Conservation (phyloP, 192 early-diverging fungal genomes). For the Coemansia sp. region DNA sequence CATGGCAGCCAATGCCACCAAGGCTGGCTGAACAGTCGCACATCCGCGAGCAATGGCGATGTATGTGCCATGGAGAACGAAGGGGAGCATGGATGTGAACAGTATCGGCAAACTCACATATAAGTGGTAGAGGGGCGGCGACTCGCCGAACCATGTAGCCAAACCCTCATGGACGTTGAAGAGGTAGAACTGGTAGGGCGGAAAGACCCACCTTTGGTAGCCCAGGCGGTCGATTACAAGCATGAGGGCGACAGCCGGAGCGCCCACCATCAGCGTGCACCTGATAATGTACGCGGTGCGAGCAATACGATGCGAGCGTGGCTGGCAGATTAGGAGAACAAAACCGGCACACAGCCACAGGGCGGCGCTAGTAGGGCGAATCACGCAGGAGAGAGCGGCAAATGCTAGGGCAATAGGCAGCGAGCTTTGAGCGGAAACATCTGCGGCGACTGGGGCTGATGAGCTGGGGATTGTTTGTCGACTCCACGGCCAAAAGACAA, state of each 20-base stretch:
- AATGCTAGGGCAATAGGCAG: conserved; percentile 60
- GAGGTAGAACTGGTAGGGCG: conserved; percentile 77
- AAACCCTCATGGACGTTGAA: conserved; percentile 84
- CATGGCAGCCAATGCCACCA: conserved; percentile 57
- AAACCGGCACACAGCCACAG: conserved; percentile 83
- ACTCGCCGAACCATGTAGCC: conserved; percentile 89
- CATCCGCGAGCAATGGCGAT: conserved; percentile 5
- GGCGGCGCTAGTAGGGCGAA: conserved; percentile 87
- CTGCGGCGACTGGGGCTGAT: background rate
- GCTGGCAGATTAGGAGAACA: conserved; percentile 53
- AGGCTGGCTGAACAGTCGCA: conserved; percentile 25
- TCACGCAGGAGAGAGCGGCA: conserved; percentile 81
- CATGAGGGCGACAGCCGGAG: conserved; percentile 54
- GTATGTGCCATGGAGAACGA: conserved; percentile 61
- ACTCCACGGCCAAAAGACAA: conserved; percentile 88
- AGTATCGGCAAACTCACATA: conserved; percentile 80
- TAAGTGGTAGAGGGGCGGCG: conserved; percentile 92
- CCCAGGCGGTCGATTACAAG: conserved; percentile 67
- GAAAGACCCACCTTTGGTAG: conserved; percentile 74
- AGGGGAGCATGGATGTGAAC: conserved; percentile 74
- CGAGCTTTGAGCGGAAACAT: background rate
- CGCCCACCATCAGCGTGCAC: conserved; percentile 19
- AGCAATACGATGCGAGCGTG: conserved; percentile 7
- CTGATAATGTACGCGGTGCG: conserved; percentile 15
- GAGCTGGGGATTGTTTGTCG: background rate